Conservation (phyloP, 495 filamentous ascomycete species). For the Entonaema liquescens region DNA sequence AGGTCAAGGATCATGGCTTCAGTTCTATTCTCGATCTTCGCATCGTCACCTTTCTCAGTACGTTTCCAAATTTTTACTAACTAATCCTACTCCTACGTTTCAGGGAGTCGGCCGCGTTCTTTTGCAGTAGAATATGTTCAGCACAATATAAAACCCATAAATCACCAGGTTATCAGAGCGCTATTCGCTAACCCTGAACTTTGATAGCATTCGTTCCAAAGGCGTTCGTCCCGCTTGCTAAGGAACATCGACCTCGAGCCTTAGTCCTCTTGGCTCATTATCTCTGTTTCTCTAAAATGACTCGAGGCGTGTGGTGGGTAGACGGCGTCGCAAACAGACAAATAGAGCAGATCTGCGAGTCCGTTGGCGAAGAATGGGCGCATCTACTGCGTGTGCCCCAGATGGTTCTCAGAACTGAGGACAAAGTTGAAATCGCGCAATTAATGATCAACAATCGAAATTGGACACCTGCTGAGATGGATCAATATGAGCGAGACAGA, state of each 20-base stretch:
- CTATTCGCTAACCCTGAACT: conserved; percentile 49
- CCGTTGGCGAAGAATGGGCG: conserved; percentile 49
- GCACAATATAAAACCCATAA: not conserved
- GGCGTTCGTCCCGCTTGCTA: conserved; percentile 61
- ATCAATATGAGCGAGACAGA: conserved; percentile 29
- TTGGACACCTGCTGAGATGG: conserved; percentile 43
- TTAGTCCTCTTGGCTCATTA: conserved; percentile 60
- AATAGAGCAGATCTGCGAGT: conserved; percentile 50
- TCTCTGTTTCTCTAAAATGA: conserved; percentile 54
- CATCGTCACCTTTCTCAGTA: conserved; percentile 52
- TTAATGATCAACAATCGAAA: conserved; percentile 50
- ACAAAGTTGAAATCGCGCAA: conserved; percentile 41
- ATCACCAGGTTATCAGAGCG: not conserved
- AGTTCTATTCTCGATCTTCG: conserved; percentile 49
- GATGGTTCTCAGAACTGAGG: conserved; percentile 34
- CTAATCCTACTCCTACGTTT: not conserved
- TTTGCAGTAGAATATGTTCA: not conserved
- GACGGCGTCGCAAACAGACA: conserved; percentile 50
- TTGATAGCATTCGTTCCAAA: conserved; percentile 55
- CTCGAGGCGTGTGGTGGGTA: conserved; percentile 56
- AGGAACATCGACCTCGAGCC: conserved; percentile 62
- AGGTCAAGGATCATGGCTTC: conserved; percentile 50
- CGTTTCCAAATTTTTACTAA: not conserved
- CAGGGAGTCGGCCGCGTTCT: not conserved
- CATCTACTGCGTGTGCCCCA: conserved; percentile 48